Evolutionary conservation across 2,329 filamentous ascomycete species (phyloP), one percentile per base, ranked within the genome.

Genomic region (Teratosphaeria destructans): DNA sequence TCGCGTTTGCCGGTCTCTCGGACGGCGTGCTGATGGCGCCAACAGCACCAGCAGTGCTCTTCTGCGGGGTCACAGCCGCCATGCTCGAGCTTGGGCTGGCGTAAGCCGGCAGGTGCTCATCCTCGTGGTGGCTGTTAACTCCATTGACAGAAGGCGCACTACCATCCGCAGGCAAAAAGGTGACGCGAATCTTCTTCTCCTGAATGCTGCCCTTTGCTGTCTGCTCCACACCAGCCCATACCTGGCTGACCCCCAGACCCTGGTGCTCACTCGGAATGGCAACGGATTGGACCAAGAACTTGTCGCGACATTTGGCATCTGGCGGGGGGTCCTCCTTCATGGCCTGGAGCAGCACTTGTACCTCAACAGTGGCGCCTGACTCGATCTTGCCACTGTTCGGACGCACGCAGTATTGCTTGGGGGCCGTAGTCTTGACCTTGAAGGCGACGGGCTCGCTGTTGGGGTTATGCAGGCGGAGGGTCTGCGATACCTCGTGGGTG

Each of bases 321-420:
- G 81, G 75, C 23, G 92, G 84, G 59, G 93, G 93, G 70, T 97
- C 92, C 71, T 90, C 85, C 81, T 96, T 96, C 94, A 99, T 96
- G 27, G 93, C 91, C 78, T 99, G 94, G 52, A 99, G 85, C 43
- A 97, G 86, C 60, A 99, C 94, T 95, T 92, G 87, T 65, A 99
- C 93, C 75, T 96, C 91, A 66, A 99, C 92, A 74, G 89, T 83
- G 74, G 88, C 84, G 67, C 91, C 90, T 47, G 92, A 86, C 73
- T 96, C 92, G 74, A 99, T 94, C 74, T 92, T 89, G 70, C 94
- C 94, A 57, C 92, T 96, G 80, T 99, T 97, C 60, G 94, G 93
- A 70, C 94, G 87, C 61, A 97, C 93, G 75, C 94, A 97, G 79
- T 99, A 99, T 81, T 97, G 94, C 79, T 97, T 97, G 37, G 94